phyloP scores from a whole-genome alignment of 2,329 filamentous ascomycete species.

The Fusarium tanahbumbuense region DNA sequence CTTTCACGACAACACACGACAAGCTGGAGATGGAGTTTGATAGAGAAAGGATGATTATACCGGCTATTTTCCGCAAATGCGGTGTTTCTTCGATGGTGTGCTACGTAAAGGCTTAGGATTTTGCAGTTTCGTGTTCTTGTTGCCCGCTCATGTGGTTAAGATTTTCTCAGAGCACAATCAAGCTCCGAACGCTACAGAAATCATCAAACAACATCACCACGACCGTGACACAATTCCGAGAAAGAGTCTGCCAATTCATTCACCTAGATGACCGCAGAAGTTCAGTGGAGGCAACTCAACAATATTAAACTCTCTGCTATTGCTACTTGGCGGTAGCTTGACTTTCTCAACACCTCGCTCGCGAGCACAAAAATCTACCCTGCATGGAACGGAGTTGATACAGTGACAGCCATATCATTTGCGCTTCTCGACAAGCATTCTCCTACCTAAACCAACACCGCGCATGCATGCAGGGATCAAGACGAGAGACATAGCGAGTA shows the following conservation, averaged over 20 bases:
- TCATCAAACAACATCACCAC: not conserved
- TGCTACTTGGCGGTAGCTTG: not conserved
- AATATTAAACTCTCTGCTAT: not conserved
- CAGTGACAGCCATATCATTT: not conserved
- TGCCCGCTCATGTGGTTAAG: not conserved
- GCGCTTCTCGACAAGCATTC: not conserved
- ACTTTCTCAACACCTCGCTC: not conserved
- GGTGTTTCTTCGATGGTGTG: not conserved
- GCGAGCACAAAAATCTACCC: conserved; percentile 58
- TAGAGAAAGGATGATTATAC: not conserved
- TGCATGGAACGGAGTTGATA: conserved; percentile 56
- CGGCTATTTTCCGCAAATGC: not conserved
- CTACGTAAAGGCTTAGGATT: not conserved
- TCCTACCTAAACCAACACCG: not conserved
- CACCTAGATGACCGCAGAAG: too few species aligned
- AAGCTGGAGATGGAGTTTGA: not conserved
- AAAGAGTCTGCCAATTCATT: not conserved
- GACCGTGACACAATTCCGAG: too few species aligned
- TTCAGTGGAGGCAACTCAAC: too few species aligned
- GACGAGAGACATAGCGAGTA: not conserved
- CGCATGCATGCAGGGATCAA: not conserved
- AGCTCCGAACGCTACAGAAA: not conserved
- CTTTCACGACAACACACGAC: conserved; percentile 1
- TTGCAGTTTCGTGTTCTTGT: not conserved
- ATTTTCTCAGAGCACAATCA: not conserved